Evolutionary conservation across 2,329 filamentous ascomycete species (phyloP).

Genomic region (Leptographium wingfieldii): DNA sequence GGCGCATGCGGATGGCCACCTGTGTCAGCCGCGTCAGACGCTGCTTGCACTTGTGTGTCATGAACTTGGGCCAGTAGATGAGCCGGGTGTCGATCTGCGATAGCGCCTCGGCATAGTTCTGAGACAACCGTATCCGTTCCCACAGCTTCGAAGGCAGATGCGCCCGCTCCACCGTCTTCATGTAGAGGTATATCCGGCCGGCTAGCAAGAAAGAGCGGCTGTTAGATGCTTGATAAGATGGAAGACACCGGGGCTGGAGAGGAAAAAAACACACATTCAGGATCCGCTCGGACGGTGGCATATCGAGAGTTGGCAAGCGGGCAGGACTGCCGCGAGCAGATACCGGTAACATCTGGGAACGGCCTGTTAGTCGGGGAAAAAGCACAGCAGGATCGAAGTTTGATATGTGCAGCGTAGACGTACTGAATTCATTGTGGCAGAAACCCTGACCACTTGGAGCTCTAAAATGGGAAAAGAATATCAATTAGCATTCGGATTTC

Average conservation of each 20-base stretch:
- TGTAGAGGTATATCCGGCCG: conserved; percentile 77
- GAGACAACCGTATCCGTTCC: conserved; percentile 82
- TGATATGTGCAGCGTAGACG: background rate
- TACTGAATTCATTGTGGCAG: conserved; percentile 87
- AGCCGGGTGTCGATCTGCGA: conserved; percentile 75
- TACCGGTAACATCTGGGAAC: conserved; percentile 21
- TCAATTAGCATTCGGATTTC: background rate
- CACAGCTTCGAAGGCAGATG: conserved; percentile 86
- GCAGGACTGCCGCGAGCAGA: conserved; percentile 59
- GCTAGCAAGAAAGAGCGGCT: background rate
- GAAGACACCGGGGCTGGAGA: background rate
- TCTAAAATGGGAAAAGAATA: conserved; percentile 10
- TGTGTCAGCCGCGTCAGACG: conserved; percentile 84
- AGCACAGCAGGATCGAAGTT: background rate
- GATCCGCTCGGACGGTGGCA: conserved; percentile 77
- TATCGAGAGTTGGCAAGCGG: conserved; percentile 86
- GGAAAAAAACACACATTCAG: conserved; percentile 23
- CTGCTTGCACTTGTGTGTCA: conserved; percentile 82
- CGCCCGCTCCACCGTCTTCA: conserved; percentile 84
- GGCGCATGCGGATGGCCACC: conserved; percentile 69
- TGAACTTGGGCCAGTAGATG: conserved; percentile 90
- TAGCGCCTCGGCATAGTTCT: conserved; percentile 83
- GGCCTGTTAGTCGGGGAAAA: background rate
- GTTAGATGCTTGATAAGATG: background rate
- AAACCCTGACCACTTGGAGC: conserved; percentile 75